Percentiles rank a stretch among this genome's conserved stretches.
These are phyloP conservation scores for Spatholobus suberectus DNA, from an alignment of 306 rosid species.

Conservation along the genomic window DNA sequence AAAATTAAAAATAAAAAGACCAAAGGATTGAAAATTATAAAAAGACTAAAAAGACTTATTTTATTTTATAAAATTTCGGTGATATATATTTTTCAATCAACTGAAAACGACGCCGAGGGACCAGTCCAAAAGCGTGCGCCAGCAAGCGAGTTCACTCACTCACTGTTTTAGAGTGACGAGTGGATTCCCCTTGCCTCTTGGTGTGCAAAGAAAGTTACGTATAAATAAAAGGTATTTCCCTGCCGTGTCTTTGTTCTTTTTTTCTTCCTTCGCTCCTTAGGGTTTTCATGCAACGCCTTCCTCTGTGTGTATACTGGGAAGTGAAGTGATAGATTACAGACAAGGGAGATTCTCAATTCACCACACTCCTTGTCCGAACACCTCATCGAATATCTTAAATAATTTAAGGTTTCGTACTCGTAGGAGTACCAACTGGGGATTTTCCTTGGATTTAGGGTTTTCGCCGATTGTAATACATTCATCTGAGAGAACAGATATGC, in stretches of 20 bases:
- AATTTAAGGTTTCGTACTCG: background rate
- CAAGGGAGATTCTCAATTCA: background rate
- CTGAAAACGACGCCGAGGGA: background rate
- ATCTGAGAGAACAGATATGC: constrained; percentile 33
- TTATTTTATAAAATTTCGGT: no score
- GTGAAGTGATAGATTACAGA: background rate
- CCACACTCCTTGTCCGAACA: background rate
- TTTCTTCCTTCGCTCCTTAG: constrained; percentile 33
- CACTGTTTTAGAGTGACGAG: background rate
- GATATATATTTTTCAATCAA: no score
- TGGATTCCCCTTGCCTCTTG: background rate
- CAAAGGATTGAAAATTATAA: no score
- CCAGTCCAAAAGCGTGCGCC: background rate
- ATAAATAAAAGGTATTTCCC: constrained; percentile 27
- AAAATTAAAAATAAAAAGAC: no score
- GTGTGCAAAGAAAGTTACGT: constrained; percentile 1
- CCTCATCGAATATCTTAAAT: background rate
- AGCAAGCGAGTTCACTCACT: background rate
- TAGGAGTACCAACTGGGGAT: constrained; percentile 33
- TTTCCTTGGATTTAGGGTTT: constrained; percentile 49
- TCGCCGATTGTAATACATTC: background rate
- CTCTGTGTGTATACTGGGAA: background rate
- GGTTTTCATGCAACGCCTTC: constrained; percentile 48
- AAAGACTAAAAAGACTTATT: no score
- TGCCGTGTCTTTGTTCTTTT: background rate